Percentiles rank a stretch among this genome's conserved stretches.
Evolutionary conservation across 176 grass and related monocot species (phyloP).

Genomic region (Triticum monococcum): DNA sequence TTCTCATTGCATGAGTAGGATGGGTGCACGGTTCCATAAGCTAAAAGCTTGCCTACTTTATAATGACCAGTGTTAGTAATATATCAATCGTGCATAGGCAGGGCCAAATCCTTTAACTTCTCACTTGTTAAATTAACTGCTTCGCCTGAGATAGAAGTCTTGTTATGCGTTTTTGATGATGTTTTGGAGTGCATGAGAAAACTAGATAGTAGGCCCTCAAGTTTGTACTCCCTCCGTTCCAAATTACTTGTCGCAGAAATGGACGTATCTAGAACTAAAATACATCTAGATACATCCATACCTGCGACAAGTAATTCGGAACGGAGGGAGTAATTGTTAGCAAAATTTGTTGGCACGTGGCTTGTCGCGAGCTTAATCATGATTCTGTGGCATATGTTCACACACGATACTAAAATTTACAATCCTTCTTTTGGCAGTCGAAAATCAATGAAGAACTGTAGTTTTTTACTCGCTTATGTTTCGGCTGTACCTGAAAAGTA

Average conservation of each 20-base stretch:
- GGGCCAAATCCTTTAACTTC: not conserved
- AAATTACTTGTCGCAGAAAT: no score
- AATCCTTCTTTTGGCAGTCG: not conserved
- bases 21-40: not conserved
- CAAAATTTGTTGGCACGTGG: constrained; percentile 17
- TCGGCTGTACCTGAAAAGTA: constrained; percentile 17
- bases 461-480: constrained; percentile 7
- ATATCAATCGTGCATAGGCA: not conserved
- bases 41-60: constrained; percentile 7
- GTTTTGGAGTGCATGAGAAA: constrained; percentile 14
- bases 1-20: constrained; percentile 13
- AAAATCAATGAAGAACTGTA: constrained; percentile 6
- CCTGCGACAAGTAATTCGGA: no score
- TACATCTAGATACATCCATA: no score
- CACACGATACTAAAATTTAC: not conserved
- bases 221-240: not conserved
- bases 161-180: not conserved
- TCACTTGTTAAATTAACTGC: constrained; percentile 7
- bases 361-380: not conserved
- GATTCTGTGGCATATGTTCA: constrained; percentile 10
- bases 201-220: not conserved
- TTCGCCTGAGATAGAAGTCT: not conserved
- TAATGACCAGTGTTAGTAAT: not conserved
- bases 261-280: no score
- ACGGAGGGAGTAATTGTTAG: not conserved